Conservation (phyloP, 2,329 filamentous ascomycete genomes). For the Aurifilum marmelostoma region DNA sequence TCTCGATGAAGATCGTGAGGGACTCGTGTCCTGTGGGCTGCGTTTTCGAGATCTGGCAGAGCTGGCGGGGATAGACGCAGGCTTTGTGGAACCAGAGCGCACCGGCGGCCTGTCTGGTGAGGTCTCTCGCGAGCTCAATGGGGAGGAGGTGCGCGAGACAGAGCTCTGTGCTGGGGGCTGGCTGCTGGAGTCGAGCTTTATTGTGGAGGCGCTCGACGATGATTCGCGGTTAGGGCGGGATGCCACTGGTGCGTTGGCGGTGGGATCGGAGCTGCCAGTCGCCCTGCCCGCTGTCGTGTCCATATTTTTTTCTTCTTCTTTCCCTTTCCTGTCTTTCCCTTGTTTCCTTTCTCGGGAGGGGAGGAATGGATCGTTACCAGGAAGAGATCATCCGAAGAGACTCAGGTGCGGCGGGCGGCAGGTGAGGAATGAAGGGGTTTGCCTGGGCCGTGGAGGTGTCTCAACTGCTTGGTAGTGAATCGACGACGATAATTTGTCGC, state of each 20-base stretch:
- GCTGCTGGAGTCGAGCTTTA: conserved; percentile 32
- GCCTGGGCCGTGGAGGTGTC: conserved; percentile 23
- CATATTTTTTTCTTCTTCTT: conserved; percentile 34
- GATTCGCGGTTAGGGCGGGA: conserved; percentile 36
- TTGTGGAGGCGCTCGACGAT: conserved; percentile 32
- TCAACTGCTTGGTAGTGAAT: conserved; percentile 21
- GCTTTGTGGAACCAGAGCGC: conserved; percentile 39
- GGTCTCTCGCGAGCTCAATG: conserved; percentile 47
- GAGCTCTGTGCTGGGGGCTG: conserved; percentile 29
- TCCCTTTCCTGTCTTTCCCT: neutral
- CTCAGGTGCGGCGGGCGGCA: conserved; percentile 22
- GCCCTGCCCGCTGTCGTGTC: conserved; percentile 40
- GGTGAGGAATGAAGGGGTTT: conserved; percentile 32
- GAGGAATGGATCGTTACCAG: conserved; percentile 13
- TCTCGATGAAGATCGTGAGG: conserved; percentile 54
- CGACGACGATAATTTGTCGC: conserved; percentile 25
- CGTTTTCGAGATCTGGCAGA: conserved; percentile 64
- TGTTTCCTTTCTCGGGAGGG: neutral
- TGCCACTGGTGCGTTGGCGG: conserved; percentile 29
- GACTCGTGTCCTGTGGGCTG: conserved; percentile 66
- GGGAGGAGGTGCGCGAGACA: conserved; percentile 38
- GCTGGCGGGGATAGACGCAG: conserved; percentile 40
- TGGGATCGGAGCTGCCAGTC: conserved; percentile 35
- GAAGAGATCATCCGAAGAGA: conserved; percentile 20
- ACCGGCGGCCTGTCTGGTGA: conserved; percentile 49